These are phyloP conservation scores for Orbilia javanica DNA, from an alignment of 2,329 filamentous ascomycete species.

Conservation along the genomic window DNA sequence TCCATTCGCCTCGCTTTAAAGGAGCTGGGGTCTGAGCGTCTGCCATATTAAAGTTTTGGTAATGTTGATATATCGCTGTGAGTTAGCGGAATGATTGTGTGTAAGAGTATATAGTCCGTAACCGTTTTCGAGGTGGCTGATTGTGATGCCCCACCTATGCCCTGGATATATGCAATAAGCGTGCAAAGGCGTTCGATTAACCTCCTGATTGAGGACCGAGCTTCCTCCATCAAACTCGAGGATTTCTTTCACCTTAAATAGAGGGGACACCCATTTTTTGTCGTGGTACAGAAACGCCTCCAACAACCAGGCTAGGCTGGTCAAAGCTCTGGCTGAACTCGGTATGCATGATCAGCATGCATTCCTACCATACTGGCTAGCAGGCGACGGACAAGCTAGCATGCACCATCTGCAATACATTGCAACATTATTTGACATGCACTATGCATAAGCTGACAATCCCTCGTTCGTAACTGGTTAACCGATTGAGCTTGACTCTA, in stretches of 20 bases:
- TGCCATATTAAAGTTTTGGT: neutral
- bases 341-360: constrained; percentile 36
- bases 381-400: neutral
- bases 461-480: constrained; percentile 28
- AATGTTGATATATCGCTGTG: no score
- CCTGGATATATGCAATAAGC: no score
- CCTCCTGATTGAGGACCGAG: neutral
- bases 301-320: constrained; percentile 30
- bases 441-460: constrained; percentile 43
- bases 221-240: neutral
- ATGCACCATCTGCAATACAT: constrained; percentile 11
- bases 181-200: neutral
- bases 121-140: neutral
- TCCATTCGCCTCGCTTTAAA: constrained; percentile 37
- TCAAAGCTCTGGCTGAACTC: constrained; percentile 21
- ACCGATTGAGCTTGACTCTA: neutral
- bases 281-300: constrained; percentile 8
- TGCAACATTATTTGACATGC: constrained; percentile 14
- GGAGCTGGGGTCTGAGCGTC: neutral
- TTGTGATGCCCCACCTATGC: no score
- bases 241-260: constrained; percentile 4
- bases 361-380: neutral
- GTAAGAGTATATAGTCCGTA: neutral
- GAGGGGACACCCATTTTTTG: neutral
- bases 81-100: neutral